A percentile compares a stretch with the other conserved stretches of the same genome.
These are phyloP conservation scores for Fusarium nodosum DNA, from an alignment of 2,329 filamentous ascomycete genomes.

Conservation along the genomic window DNA sequence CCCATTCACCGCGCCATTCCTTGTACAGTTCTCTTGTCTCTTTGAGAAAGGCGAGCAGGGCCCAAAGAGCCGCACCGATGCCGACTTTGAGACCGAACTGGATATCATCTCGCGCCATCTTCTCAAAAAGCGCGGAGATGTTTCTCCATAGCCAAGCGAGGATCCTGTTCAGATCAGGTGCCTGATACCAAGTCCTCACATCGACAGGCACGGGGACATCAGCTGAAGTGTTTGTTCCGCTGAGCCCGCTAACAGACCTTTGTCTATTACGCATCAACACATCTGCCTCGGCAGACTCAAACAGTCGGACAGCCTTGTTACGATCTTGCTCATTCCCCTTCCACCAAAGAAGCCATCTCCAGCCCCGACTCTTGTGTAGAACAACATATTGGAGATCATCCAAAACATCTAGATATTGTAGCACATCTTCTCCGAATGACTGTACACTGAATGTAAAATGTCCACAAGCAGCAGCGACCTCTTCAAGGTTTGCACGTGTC, in stretches of 20 bases:
- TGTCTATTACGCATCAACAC: conserved; percentile 31
- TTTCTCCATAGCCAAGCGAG: conserved; percentile 41
- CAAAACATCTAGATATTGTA: conserved; percentile 82
- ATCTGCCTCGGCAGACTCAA: conserved; percentile 54
- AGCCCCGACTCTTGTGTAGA: conserved; percentile 73
- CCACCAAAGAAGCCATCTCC: conserved; percentile 91
- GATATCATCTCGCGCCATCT: conserved; percentile 63
- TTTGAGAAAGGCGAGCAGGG: conserved; percentile 86
- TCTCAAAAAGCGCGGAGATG: conserved; percentile 55
- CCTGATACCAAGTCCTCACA: conserved; percentile 22
- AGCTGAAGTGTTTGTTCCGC: background rate
- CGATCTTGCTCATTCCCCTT: conserved; percentile 35
- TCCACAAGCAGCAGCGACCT: conserved; percentile 94
- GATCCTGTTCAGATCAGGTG: conserved; percentile 39
- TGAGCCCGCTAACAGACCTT: background rate
- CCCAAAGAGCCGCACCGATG: conserved; percentile 88
- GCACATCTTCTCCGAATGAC: conserved; percentile 90
- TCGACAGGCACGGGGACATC: conserved; percentile 6
- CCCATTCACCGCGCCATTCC: conserved; percentile 96
- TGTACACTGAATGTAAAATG: conserved; percentile 94
- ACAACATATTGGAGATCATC: conserved; percentile 84
- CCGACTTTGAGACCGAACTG: conserved; percentile 92
- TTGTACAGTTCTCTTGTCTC: conserved; percentile 83
- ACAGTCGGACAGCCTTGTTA: conserved; percentile 51
- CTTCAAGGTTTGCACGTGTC: conserved; percentile 86